phyloP scores from a whole-genome alignment of 768 basidiomycete genomes.

The Cystofilobasidium bisporidii region DNA sequence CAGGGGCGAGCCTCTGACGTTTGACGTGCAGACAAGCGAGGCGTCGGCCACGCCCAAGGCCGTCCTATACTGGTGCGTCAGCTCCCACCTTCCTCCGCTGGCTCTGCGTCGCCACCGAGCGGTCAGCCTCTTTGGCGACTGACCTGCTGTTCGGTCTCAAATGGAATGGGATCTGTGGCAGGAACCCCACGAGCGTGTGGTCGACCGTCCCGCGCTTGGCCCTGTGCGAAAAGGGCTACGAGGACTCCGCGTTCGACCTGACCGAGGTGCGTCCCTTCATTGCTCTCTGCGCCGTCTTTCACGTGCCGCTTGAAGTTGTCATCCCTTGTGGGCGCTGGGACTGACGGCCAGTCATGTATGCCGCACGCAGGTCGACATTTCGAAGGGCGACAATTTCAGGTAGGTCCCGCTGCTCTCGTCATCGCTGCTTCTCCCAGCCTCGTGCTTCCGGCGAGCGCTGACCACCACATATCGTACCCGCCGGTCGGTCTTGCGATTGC shows the following conservation, averaged over 20 bases:
- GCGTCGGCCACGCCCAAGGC: conserved; percentile 51
- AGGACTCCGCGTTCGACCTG: conserved; percentile 60
- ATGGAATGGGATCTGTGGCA: too few relatives aligned
- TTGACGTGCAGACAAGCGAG: neutral
- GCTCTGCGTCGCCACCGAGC: too few relatives aligned
- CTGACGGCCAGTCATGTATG: neutral
- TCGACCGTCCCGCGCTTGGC: conserved; percentile 39
- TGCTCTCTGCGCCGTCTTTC: neutral
- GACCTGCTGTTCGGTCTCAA: too few relatives aligned
- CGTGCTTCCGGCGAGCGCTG: too few relatives aligned
- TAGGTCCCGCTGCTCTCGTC: conserved; percentile 42
- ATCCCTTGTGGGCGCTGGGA: too few relatives aligned
- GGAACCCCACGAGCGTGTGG: conserved; percentile 38
- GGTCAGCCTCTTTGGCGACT: too few relatives aligned
- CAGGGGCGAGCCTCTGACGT: too few relatives aligned
- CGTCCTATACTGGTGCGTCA: conserved; percentile 64
- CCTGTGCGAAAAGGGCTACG: conserved; percentile 69
- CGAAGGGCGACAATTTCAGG: conserved; percentile 67
- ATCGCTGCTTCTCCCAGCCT: too few relatives aligned
- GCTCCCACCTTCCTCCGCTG: too few relatives aligned
- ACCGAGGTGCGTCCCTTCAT: conserved; percentile 58
- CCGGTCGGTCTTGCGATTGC: neutral
- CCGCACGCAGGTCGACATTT: conserved; percentile 26
- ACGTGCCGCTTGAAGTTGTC: too few relatives aligned
- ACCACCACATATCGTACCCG: too few relatives aligned